Percentiles rank a stretch among this genome's conserved stretches.
phyloP scores from a whole-genome alignment of 129 eudicot genomes.

The Gnaphalium uliginosum region DNA sequence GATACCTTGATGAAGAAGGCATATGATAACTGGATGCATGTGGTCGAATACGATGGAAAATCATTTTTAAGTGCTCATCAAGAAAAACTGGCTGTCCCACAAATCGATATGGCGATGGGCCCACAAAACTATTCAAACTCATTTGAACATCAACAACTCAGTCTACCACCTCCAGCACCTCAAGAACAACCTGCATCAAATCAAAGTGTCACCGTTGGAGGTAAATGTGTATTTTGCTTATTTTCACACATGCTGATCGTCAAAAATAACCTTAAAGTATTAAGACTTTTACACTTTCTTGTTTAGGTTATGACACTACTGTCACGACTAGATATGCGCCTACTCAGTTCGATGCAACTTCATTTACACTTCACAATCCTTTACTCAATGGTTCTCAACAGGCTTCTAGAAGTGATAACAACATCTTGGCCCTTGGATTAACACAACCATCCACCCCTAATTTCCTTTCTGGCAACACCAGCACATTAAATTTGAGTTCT shows the following conservation, averaged over 20 bases:
- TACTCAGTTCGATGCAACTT: constrained; percentile 45
- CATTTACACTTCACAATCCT: constrained; percentile 56
- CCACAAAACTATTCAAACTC: constrained; percentile 51
- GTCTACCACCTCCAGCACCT: constrained; percentile 58
- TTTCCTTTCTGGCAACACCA: constrained; percentile 50
- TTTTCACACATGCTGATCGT: neutral
- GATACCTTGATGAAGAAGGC: constrained; percentile 95
- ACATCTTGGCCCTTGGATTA: constrained; percentile 62
- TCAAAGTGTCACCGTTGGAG: constrained; percentile 56
- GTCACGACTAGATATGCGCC: constrained; percentile 46
- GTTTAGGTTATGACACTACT: constrained; percentile 54
- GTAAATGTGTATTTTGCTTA: constrained; percentile 34
- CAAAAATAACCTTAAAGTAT: constrained; percentile 27
- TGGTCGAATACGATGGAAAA: constrained; percentile 91
- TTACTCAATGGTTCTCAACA: constrained; percentile 49
- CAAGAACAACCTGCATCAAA: constrained; percentile 57
- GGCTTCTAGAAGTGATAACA: constrained; percentile 43
- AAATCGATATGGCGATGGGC: constrained; percentile 39
- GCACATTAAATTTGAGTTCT: constrained; percentile 42
- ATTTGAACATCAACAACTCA: constrained; percentile 54
- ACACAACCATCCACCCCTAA: constrained; percentile 57
- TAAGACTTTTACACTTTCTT: constrained; percentile 13
- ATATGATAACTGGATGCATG: constrained; percentile 95
- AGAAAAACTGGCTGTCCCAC: constrained; percentile 41
- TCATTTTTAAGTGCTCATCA: constrained; percentile 71